Percentiles rank a stretch among this genome's conserved stretches.
These are phyloP conservation scores for Diaporthe velutina DNA, from an alignment of 2,329 filamentous ascomycete genomes.

Conservation along the genomic window DNA sequence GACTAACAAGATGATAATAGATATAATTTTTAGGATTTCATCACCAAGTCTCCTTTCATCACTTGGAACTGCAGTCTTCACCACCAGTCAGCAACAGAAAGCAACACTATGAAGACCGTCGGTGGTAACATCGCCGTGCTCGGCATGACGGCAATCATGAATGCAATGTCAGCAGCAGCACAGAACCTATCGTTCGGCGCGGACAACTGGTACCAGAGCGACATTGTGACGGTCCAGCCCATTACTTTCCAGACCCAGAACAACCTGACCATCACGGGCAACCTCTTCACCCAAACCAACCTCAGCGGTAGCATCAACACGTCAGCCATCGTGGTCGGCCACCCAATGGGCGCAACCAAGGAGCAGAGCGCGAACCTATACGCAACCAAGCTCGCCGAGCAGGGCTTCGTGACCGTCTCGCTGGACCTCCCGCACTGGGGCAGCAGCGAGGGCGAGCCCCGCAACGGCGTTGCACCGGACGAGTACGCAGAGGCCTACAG, in stretches of 20 bases:
- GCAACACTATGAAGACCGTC: neutral
- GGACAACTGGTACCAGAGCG: conserved; percentile 12
- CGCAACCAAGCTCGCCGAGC: conserved; percentile 12
- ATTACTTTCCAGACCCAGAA: conserved; percentile 12
- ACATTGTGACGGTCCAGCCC: neutral
- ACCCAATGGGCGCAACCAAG: neutral
- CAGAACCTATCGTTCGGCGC: conserved; percentile 7
- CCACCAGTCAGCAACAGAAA: neutral
- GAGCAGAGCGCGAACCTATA: conserved; percentile 16
- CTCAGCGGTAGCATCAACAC: neutral
- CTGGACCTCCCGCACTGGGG: conserved; percentile 12
- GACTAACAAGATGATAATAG: rapidly evolving
- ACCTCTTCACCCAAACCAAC: conserved; percentile 8
- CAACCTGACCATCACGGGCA: neutral
- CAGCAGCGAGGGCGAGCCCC: neutral
- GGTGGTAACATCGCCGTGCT: neutral
- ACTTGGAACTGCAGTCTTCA: neutral
- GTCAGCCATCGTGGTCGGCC: neutral
- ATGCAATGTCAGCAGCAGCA: neutral
- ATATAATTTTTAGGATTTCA: neutral
- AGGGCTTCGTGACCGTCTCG: conserved; percentile 4
- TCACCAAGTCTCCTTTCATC: neutral
- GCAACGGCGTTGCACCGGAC: neutral
- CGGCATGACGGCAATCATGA: neutral
- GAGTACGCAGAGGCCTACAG: conserved; percentile 12